A percentile compares a stretch with the other conserved stretches of the same genome.
Conservation (phyloP, 208 protist genomes). For the Trichomonas tenax region DNA sequence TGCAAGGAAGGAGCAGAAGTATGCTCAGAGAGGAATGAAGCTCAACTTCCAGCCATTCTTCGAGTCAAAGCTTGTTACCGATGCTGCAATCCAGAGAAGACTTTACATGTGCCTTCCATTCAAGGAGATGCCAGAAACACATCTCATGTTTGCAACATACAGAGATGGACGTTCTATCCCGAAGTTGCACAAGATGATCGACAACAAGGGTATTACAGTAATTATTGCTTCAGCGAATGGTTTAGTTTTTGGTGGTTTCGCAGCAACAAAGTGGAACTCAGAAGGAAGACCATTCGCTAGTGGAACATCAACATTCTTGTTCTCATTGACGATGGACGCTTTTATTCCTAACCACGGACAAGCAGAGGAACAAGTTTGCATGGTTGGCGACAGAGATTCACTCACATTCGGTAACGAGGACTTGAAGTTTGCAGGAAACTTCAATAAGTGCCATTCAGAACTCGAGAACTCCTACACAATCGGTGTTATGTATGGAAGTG, state of each 20-base stretch:
- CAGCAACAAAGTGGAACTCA: not conserved
- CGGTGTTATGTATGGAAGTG: not conserved
- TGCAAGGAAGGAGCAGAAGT: not conserved
- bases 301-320: not conserved
- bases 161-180: not conserved
- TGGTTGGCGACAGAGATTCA: not conserved
- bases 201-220: not conserved
- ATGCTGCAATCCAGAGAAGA: too few relatives aligned
- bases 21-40: not conserved
- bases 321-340: not conserved
- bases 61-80: not conserved
- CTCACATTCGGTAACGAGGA: not conserved
- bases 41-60: not conserved
- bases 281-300: not conserved
- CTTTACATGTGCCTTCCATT: not conserved
- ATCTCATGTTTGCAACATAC: not conserved
- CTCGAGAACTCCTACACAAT: slow-evolving; percentile 1
- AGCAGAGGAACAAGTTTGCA: not conserved
- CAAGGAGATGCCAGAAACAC: not conserved
- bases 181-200: not conserved
- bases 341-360: not conserved
- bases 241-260: not conserved
- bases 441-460: not conserved
- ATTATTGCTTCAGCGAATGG: not conserved
- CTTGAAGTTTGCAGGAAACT: not conserved